Evolutionary conservation across 2,329 filamentous ascomycete genomes (phyloP).

Genomic region (Neonectria coccinea): DNA sequence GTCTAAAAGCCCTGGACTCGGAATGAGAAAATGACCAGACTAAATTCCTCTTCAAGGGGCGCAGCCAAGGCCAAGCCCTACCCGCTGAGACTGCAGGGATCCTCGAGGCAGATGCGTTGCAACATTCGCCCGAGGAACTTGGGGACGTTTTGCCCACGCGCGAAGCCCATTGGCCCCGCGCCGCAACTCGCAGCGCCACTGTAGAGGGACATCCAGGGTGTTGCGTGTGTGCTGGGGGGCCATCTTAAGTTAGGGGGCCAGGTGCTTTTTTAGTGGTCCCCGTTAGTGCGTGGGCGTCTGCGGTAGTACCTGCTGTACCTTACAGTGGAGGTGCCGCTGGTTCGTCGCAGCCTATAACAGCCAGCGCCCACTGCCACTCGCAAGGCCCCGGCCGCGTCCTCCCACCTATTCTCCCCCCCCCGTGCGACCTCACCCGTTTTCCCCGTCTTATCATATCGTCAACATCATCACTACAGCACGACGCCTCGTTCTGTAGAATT

Average conservation of each 20-base stretch:
- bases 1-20: neutral
- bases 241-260: neutral
- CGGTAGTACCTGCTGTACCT: no score
- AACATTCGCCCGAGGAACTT: neutral
- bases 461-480: neutral
- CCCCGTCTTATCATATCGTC: neutral
- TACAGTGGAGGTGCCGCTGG: neutral
- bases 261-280: neutral
- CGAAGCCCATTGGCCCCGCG: neutral
- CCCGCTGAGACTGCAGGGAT: neutral
- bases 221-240: no score
- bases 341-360: neutral
- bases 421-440: neutral
- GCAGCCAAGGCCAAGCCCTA: neutral
- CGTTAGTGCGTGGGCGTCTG: neutral
- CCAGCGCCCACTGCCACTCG: neutral
- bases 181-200: no score
- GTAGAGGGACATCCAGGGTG: no score
- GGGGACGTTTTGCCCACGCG: neutral
- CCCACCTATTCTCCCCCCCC: neutral
- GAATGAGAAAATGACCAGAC: neutral
- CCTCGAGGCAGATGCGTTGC: neutral
- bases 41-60: neutral
- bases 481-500: neutral
- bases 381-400: neutral